These are phyloP conservation scores for Fusarium devonianum DNA, from an alignment of 2,329 filamentous ascomycete species.

Conservation along the genomic window DNA sequence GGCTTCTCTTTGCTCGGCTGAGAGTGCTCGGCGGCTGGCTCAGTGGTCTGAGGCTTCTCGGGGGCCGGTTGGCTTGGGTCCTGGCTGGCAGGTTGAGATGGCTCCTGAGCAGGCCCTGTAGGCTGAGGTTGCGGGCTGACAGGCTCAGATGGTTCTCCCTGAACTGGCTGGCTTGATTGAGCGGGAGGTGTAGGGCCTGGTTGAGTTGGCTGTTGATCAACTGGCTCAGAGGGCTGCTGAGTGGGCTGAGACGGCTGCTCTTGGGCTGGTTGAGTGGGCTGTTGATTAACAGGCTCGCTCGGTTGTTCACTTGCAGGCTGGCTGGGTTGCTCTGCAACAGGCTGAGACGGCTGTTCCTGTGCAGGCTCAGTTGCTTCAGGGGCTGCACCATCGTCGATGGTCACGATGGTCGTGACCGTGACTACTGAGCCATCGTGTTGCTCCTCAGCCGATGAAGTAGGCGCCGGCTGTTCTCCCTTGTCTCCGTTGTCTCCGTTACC, in stretches of 20 bases:
- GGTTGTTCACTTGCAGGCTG: slow-evolving; percentile 9
- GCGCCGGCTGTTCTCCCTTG: slow-evolving; percentile 16
- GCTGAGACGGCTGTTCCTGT: neutral
- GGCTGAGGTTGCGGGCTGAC: neutral
- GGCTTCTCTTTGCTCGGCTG: neutral
- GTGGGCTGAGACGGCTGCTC: neutral
- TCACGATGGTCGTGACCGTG: slow-evolving; percentile 44
- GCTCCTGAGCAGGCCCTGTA: neutral
- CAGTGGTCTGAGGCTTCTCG: no score
- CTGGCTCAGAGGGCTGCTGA: slow-evolving; percentile 5
- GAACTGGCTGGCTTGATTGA: slow-evolving; percentile 15
- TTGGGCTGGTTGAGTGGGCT: slow-evolving; percentile 5
- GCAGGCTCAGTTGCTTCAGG: slow-evolving; percentile 15
- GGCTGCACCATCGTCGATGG: slow-evolving; percentile 37
- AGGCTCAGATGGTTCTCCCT: slow-evolving; percentile 11
- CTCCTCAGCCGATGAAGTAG: slow-evolving; percentile 20
- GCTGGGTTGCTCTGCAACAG: neutral
- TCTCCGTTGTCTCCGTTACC: slow-evolving; percentile 12
- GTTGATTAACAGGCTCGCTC: slow-evolving; percentile 4
- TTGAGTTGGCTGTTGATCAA: slow-evolving; percentile 10
- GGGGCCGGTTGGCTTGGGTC: slow-evolving; percentile 4
- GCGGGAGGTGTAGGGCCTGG: slow-evolving; percentile 3
- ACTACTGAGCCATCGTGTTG: slow-evolving; percentile 36
- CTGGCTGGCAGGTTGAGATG: neutral
- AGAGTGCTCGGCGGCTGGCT: neutral